A percentile compares a stretch with the other conserved stretches of the same genome.
These are phyloP conservation scores for Phlebiopsis gigantea DNA, from an alignment of 768 basidiomycete species.

Conservation along the genomic window DNA sequence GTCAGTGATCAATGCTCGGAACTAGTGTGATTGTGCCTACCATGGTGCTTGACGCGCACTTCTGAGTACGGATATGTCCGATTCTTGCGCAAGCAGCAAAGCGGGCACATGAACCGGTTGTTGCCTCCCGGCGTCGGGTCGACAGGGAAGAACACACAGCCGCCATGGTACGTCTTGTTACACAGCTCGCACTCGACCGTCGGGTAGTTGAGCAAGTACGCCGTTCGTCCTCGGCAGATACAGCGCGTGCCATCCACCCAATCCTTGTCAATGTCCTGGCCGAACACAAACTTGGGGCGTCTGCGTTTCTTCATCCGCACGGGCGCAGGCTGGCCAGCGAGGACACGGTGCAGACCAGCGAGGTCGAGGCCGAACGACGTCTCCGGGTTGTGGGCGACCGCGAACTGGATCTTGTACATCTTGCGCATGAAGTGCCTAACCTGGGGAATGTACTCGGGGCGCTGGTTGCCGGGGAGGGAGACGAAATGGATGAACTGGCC, in stretches of 20 bases:
- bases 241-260: constrained; percentile 75
- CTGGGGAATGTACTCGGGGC: constrained; percentile 72
- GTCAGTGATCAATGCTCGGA: constrained; percentile 8
- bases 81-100: constrained; percentile 75
- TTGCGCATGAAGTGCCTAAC: constrained; percentile 91
- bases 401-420: constrained; percentile 83
- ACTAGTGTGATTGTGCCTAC: constrained; percentile 31
- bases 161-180: constrained; percentile 61
- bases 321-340: constrained; percentile 59
- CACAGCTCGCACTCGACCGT: constrained; percentile 66
- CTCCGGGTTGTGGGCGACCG: constrained; percentile 77
- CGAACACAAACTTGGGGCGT: constrained; percentile 63
- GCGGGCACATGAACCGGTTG: constrained; percentile 59
- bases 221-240: constrained; percentile 69
- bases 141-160: constrained; percentile 68
- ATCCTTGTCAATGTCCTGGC: constrained; percentile 70
- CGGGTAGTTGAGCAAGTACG: constrained; percentile 54
- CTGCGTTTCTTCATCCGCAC: constrained; percentile 51
- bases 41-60: constrained; percentile 62
- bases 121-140: constrained; percentile 32
- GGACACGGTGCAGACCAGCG: constrained; percentile 75
- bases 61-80: constrained; percentile 69
- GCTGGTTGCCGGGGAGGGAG: constrained; percentile 63
- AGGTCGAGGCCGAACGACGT: constrained; percentile 80
- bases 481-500: constrained; percentile 78